phyloP scores from a whole-genome alignment of 805 yeast genomes.

The Yarrowia keelungensis region DNA sequence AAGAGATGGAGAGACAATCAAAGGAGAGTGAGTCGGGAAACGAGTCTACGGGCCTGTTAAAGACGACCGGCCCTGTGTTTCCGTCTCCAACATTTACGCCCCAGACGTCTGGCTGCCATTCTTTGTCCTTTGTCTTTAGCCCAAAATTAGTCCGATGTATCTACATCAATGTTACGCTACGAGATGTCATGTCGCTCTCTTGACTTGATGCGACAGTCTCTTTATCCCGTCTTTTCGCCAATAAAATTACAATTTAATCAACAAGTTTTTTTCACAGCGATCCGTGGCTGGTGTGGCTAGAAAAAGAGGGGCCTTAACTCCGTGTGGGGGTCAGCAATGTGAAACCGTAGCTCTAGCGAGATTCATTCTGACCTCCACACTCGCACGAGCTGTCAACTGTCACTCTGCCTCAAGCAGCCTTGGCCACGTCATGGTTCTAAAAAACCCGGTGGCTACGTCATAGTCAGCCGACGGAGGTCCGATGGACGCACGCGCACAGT shows the following conservation, averaged over 20 bases:
- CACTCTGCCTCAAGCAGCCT: too few relatives aligned
- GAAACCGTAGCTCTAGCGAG: too few relatives aligned
- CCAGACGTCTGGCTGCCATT: too few relatives aligned
- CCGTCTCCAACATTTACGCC: too few relatives aligned
- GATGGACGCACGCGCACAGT: conserved; percentile 20
- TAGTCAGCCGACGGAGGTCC: conserved; percentile 20
- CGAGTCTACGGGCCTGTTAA: too few relatives aligned
- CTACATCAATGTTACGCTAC: not conserved
- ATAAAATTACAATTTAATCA: not conserved
- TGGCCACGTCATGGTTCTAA: too few relatives aligned
- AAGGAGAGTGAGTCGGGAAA: not conserved
- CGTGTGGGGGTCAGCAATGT: conserved; percentile 11
- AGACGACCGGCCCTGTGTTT: too few relatives aligned
- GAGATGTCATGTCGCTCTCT: too few relatives aligned
- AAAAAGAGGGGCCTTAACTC: conserved; percentile 6
- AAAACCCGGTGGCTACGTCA: conserved; percentile 1
- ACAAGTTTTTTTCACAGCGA: not conserved
- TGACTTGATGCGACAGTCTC: not conserved
- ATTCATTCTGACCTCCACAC: too few relatives aligned
- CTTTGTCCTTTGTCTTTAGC: not conserved
- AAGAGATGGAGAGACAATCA: conserved; percentile 15
- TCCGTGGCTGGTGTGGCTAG: conserved; percentile 22
- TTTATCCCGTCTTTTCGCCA: not conserved
- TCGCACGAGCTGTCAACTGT: too few relatives aligned
- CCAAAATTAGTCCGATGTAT: not conserved